Base-by-base conservation (phyloP, 78 protist species). In the Creolimax fragrantissima region DNA sequence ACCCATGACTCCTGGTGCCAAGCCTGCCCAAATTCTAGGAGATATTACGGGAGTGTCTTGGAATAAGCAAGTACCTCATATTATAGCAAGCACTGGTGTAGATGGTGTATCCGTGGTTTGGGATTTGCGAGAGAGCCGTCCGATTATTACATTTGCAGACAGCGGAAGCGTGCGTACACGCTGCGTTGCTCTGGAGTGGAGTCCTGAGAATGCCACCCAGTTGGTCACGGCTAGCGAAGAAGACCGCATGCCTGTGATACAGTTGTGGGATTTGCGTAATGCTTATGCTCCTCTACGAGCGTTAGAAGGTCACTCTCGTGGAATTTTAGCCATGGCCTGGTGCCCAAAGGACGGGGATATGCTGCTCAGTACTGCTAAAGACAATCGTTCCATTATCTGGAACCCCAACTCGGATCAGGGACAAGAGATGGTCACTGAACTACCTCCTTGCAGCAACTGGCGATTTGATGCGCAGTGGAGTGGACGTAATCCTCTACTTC, bases 191-290 rank as follows among this genome's bases (percentile, higher is more conserved):
- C 81, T 97, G 41, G 95, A 94, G 5, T 97, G 98, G 98, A 92
- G 93, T 92, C 99, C 99, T 42, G 95, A 93, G 3, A 97, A 93
- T 44, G 94, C 97, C 45, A 96, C 97, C 36, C 96, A 95, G 35
- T 42, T 97, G 32, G 90, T 93, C 35, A 91, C 96, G 3, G 97
- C 99, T 4, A 95, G 97, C 0, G 98, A 96, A 35, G 98, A 97
- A 89, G 99, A 97, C 93, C 89, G 42, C 32, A 36, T 24, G 32
- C 98, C 99, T 11, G 93, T 95, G 24, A 74, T 97, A 47, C 97
- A 97, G 92, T 36, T 96, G n/a, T 97, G 99, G 99, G 98, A 97
- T 58, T 86, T 97, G 32, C 92, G 96, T 74, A 96, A 95, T 89
- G 96, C 97, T 3, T 44, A 44, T 35, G 36, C 95, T 42, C 98